These are phyloP conservation scores for Phytopythium kandeliae DNA, from an alignment of 352 stramenopile species.

Conservation along the genomic window DNA sequence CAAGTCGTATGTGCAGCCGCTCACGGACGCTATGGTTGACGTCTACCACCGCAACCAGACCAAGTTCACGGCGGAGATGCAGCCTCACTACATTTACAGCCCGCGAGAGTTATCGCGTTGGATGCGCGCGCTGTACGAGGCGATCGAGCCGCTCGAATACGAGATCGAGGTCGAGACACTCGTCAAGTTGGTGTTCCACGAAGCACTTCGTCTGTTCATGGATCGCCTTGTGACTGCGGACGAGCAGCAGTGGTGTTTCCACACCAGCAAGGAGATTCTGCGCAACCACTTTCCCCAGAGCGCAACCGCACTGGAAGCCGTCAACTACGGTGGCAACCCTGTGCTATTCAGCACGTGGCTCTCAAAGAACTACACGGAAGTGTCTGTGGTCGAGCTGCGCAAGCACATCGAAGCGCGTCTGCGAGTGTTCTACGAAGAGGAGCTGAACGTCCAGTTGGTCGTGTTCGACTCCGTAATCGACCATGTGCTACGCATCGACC, in stretches of 20 bases:
- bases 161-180: slow-evolving; percentile 95
- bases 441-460: slow-evolving; percentile 99
- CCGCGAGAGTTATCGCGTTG: slow-evolving; percentile 98
- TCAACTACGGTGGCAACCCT: slow-evolving; percentile 79
- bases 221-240: slow-evolving; percentile 97
- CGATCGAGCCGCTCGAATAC: slow-evolving; percentile 94
- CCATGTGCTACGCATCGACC: slow-evolving; percentile 97
- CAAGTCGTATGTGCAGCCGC: slow-evolving; percentile 92
- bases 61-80: slow-evolving; percentile 90
- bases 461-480: slow-evolving; percentile 99
- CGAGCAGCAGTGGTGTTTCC: slow-evolving; percentile 96
- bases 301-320: slow-evolving; percentile 57
- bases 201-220: slow-evolving; percentile 98
- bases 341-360: slow-evolving; percentile 99
- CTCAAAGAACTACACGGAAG: slow-evolving; percentile 95
- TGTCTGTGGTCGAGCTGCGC: slow-evolving; percentile 90
- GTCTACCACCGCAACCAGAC: slow-evolving; percentile 97
- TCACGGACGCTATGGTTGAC: slow-evolving; percentile 99
- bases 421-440: slow-evolving; percentile 99
- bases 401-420: slow-evolving; percentile 96
- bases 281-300: slow-evolving; percentile 81
- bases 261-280: slow-evolving; percentile 79
- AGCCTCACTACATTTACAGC: slow-evolving; percentile 99
- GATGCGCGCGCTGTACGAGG: slow-evolving; percentile 98
- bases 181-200: slow-evolving; percentile 97